Evolutionary conservation across 345 rosid species (phyloP).

Genomic region (Tarenaya hassleriana): DNA sequence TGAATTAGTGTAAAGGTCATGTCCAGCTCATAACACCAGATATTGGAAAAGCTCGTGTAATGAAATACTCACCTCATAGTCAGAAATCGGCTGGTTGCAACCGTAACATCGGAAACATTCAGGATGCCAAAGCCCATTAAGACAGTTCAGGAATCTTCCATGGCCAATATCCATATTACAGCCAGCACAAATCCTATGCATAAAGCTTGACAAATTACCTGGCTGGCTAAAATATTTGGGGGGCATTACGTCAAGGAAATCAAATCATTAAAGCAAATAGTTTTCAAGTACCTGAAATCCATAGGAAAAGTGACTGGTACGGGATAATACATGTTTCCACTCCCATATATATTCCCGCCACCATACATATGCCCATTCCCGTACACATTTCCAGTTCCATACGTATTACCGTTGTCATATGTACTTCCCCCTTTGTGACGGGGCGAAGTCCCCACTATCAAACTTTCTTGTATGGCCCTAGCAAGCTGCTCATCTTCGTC

Average conservation of each 20-base stretch:
- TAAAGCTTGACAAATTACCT: constrained; percentile 11
- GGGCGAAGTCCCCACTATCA: constrained; percentile 57
- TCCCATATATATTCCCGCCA: constrained; percentile 31
- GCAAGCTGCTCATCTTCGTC: constrained; percentile 95
- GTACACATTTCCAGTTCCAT: constrained; percentile 26
- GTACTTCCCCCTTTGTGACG: constrained; percentile 23
- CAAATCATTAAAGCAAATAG: neutral
- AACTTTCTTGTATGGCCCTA: constrained; percentile 82
- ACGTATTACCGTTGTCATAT: constrained; percentile 29
- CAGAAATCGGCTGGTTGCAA: constrained; percentile 78
- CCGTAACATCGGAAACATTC: constrained; percentile 81
- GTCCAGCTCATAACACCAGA: constrained; percentile 7
- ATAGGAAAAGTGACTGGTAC: constrained; percentile 44
- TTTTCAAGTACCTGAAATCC: constrained; percentile 64
- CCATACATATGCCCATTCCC: constrained; percentile 39
- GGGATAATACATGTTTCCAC: constrained; percentile 43
- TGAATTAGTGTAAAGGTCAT: neutral
- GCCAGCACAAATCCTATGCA: constrained; percentile 83
- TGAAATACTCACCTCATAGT: constrained; percentile 59
- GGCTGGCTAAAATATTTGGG: neutral
- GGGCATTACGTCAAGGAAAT: constrained; percentile 1
- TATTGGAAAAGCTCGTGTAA: constrained; percentile 6
- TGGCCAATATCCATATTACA: constrained; percentile 85
- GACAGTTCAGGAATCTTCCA: constrained; percentile 79
- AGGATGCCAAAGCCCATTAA: constrained; percentile 87